Evolutionary conservation across 768 basidiomycete species (phyloP).

Genomic region (Suillus weaverae): DNA sequence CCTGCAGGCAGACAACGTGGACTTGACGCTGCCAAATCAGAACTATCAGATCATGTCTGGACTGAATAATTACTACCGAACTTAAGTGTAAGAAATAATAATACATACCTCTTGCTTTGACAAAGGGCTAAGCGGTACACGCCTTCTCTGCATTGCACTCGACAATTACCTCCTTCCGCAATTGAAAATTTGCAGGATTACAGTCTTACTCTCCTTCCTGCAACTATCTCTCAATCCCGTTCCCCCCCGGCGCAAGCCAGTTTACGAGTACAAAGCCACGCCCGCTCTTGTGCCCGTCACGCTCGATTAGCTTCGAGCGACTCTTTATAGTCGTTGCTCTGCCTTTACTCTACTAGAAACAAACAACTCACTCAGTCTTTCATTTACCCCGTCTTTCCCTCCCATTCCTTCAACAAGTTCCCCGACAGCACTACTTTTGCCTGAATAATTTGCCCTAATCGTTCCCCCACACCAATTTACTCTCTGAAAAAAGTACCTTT

Average conservation of each 20-base stretch:
- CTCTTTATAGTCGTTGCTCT: constrained; percentile 33
- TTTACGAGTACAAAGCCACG: constrained; percentile 29
- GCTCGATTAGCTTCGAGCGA: constrained; percentile 59
- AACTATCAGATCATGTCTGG: constrained; percentile 42
- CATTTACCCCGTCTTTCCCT: constrained; percentile 35
- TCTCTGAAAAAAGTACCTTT: not conserved
- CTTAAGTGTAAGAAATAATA: constrained; percentile 23
- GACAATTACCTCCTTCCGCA: constrained; percentile 38
- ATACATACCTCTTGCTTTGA: constrained; percentile 34
- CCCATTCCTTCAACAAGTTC: constrained; percentile 7
- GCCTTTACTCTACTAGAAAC: constrained; percentile 24
- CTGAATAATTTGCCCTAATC: constrained; percentile 23
- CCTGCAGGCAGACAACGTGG: constrained; percentile 83
- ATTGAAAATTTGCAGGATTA: constrained; percentile 51
- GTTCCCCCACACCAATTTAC: constrained; percentile 15
- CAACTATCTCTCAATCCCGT: constrained; percentile 15
- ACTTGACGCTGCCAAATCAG: constrained; percentile 49
- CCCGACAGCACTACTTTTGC: constrained; percentile 17
- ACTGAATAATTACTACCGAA: constrained; percentile 33
- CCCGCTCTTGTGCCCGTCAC: constrained; percentile 29
- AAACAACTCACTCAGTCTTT: constrained; percentile 34
- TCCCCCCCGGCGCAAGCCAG: constrained; percentile 23
- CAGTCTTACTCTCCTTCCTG: constrained; percentile 6
- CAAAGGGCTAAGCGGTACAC: constrained; percentile 56
- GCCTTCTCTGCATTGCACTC: constrained; percentile 47